Conservation (phyloP, 2,329 filamentous ascomycete genomes). For the Trichoderma guizhouense region DNA sequence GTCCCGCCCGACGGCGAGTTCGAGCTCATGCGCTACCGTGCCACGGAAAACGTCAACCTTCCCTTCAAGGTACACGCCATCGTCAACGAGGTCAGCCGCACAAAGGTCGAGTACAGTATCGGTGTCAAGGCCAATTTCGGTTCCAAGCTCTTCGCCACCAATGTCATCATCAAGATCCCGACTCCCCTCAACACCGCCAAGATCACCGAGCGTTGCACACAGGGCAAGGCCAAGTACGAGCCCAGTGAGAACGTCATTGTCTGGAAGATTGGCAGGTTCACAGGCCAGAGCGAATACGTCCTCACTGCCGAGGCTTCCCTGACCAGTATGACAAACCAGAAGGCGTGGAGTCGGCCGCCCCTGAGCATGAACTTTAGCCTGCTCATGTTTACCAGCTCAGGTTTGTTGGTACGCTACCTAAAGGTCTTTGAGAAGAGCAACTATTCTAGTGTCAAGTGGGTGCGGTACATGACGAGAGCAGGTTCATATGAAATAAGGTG, state of each 20-base stretch:
- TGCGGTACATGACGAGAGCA: conserved; percentile 96
- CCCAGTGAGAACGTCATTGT: conserved; percentile 97
- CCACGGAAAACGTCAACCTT: conserved; percentile 96
- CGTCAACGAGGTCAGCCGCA: conserved; percentile 94
- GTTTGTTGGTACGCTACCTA: conserved; percentile 85
- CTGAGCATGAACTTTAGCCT: conserved; percentile 88
- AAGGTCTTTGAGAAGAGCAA: conserved; percentile 99
- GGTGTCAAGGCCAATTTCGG: conserved; percentile 97
- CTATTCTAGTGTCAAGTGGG: conserved; percentile 98
- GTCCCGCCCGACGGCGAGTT: conserved; percentile 97
- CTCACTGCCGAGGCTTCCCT: conserved; percentile 89
- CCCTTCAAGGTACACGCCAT: conserved; percentile 99
- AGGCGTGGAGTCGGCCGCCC: conserved; percentile 92
- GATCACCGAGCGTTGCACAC: conserved; percentile 87
- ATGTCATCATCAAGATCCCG: conserved; percentile 89
- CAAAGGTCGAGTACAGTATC: conserved; percentile 98
- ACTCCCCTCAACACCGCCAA: conserved; percentile 95
- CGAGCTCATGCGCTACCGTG: conserved; percentile 97
- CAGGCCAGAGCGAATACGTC: conserved; percentile 95
- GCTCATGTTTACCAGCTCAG: conserved; percentile 97
- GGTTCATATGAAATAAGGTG: conserved; percentile 96
- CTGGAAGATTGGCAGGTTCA: conserved; percentile 99
- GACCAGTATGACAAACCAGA: conserved; percentile 97
- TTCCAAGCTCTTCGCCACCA: conserved; percentile 93
- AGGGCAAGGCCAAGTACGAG: conserved; percentile 98